Evolutionary conservation across 1,284 basidiomycete genomes (phyloP), one percentile per base, ranked within the genome.

Genomic region (Thelephora terrestris): DNA sequence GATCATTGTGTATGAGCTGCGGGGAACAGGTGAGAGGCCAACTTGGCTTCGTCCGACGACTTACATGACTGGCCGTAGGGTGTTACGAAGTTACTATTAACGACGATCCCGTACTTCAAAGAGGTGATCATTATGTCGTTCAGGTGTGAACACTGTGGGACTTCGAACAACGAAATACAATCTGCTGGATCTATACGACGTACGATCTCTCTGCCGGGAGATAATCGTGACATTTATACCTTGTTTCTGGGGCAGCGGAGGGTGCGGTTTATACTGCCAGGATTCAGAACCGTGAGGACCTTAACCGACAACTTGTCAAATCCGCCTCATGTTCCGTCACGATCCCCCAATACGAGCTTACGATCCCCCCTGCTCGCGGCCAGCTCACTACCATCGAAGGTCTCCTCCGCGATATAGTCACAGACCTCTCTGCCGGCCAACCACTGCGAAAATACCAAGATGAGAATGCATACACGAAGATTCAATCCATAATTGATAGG

Each of bases 41-140:
- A 14, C 38, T 52, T 49, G 32, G 12, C 18, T n/a, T 45, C 44
- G 32, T 29, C 25, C 44, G 37, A 16, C 17, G 45, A 23, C 49
- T 25, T 34, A 43, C 67, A 47, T 25, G 45, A 24, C 20, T 39
- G 18, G 49, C 37, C 23, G 1, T 57, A 96, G 85, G 96, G 96
- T 29, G 72, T 74, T n/a, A 99, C 96, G 1, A 75, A 93, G 44
- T 70, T 99, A 61, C 79, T 99, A 55, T 74, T 99, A 49, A 99
- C 95, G 2, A 85, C 85, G 17, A 99, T 99, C 50, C 96, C 96
- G 0, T 99, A 88, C 71, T 99, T 99, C 71, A 77, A 81, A 50
- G 91, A 99, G 67, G 86, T 99, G 49, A 89, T 99, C 58, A 81
- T 99, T 51, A 92, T 94, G 78, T 94, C 91, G 39, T 99, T 99